These are phyloP conservation scores for Beauveria caledonica DNA, from an alignment of 2,329 filamentous ascomycete species.

Conservation along the genomic window DNA sequence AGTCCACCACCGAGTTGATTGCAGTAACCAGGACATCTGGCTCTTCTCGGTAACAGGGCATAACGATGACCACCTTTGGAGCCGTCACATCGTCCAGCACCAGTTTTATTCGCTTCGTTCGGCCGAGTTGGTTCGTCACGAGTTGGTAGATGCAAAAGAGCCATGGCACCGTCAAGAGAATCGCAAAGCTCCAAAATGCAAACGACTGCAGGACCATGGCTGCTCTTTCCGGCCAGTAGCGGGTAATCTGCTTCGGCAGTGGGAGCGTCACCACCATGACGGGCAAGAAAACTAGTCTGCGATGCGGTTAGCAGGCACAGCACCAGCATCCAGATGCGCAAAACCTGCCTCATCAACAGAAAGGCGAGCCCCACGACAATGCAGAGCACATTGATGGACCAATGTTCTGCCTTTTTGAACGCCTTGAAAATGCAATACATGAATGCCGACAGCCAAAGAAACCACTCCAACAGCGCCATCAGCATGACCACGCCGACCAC, in stretches of 20 bases:
- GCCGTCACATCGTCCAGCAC: constrained; percentile 77
- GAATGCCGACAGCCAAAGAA: constrained; percentile 90
- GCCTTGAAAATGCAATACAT: constrained; percentile 85
- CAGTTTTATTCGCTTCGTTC: constrained; percentile 72
- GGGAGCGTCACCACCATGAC: constrained; percentile 92
- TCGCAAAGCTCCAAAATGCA: constrained; percentile 87
- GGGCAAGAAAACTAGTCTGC: constrained; percentile 74
- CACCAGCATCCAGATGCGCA: background rate
- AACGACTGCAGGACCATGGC: constrained; percentile 81
- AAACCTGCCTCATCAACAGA: constrained; percentile 59
- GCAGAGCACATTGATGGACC: constrained; percentile 73
- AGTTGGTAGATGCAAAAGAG: constrained; percentile 88
- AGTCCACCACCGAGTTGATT: constrained; percentile 84
- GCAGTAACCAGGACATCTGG: constrained; percentile 77
- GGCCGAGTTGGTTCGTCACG: constrained; percentile 77
- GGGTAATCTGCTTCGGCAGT: constrained; percentile 62
- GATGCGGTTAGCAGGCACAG: constrained; percentile 9
- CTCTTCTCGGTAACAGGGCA: constrained; percentile 94
- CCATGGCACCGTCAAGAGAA: constrained; percentile 81
- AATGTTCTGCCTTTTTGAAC: constrained; percentile 81
- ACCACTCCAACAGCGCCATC: constrained; percentile 83
- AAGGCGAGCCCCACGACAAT: constrained; percentile 68
- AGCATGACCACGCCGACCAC: constrained; percentile 77
- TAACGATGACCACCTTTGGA: constrained; percentile 90
- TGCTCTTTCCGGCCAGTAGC: constrained; percentile 62